phyloP scores from a whole-genome alignment of 139 green algal genomes.

The Chloropicon primus region DNA sequence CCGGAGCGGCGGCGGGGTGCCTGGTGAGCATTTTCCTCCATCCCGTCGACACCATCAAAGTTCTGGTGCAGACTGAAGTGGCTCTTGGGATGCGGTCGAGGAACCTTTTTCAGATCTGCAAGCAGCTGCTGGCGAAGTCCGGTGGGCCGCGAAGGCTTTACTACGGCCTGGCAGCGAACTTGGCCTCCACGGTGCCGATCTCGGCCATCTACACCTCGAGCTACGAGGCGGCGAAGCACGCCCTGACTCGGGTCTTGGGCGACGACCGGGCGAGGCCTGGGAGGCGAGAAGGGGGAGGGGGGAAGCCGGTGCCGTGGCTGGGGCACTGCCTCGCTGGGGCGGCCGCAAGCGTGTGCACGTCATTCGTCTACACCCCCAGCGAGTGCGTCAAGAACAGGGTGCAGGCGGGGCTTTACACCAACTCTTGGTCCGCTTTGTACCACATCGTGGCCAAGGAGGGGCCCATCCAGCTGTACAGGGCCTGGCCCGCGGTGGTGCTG shows the following conservation, averaged over 20 bases:
- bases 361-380: conserved; percentile 36
- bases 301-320: conserved; percentile 11
- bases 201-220: conserved; percentile 37
- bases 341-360: conserved; percentile 29
- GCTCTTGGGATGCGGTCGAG: neutral
- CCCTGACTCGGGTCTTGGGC: conserved; percentile 14
- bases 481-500: conserved; percentile 28
- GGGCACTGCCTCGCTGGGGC: conserved; percentile 29
- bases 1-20: neutral
- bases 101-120: neutral
- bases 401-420: conserved; percentile 19
- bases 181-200: conserved; percentile 31
- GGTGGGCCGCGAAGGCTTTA: conserved; percentile 21
- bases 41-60: conserved; percentile 39
- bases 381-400: conserved; percentile 36
- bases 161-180: conserved; percentile 15
- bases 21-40: conserved; percentile 26
- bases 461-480: conserved; percentile 17
- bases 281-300: too few relatives aligned
- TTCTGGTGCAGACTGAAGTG: conserved; percentile 20
- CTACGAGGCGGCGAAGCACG: conserved; percentile 33
- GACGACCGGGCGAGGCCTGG: too few relatives aligned
- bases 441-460: conserved; percentile 23
- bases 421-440: neutral
- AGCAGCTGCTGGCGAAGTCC: conserved; percentile 6